Percentiles rank a stretch among this genome's conserved stretches.
phyloP scores from a whole-genome alignment of 352 stramenopile genomes.

The Plasmopara muralis region DNA sequence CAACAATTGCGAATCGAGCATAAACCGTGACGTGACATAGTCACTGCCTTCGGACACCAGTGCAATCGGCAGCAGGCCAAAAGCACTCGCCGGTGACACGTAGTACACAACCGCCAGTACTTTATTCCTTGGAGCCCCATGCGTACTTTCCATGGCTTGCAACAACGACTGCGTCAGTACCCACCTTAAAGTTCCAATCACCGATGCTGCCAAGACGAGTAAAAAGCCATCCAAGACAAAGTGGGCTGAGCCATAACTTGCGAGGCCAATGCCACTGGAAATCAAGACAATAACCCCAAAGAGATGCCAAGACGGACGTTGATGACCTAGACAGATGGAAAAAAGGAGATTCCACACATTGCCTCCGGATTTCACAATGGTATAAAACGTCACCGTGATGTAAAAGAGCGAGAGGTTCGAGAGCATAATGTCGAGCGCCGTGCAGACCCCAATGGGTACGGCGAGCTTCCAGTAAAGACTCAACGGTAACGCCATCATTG shows the following conservation, averaged over 20 bases:
- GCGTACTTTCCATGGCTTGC: too few species aligned
- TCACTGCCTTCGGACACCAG: slow-evolving; percentile 41
- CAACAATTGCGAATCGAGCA: slow-evolving; percentile 41
- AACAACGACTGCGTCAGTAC: too few species aligned
- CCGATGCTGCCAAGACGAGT: too few species aligned
- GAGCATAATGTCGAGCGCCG: slow-evolving; percentile 77
- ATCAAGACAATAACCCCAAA: too few species aligned
- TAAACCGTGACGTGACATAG: slow-evolving; percentile 53
- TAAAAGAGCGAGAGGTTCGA: slow-evolving; percentile 83
- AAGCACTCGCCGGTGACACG: slow-evolving; percentile 65
- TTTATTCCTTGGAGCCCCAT: slow-evolving; percentile 32
- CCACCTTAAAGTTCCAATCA: too few species aligned
- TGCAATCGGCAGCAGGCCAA: slow-evolving; percentile 66
- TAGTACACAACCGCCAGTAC: slow-evolving; percentile 43
- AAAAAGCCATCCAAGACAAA: background rate
- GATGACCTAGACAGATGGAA: slow-evolving; percentile 50
- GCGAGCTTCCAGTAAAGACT: slow-evolving; percentile 58
- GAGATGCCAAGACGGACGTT: too few species aligned
- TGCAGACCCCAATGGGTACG: slow-evolving; percentile 73
- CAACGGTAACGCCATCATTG: slow-evolving; percentile 30
- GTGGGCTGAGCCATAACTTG: background rate
- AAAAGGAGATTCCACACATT: slow-evolving; percentile 85
- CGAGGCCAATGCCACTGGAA: too few species aligned
- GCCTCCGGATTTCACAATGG: slow-evolving; percentile 68
- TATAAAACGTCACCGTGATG: slow-evolving; percentile 85